Conservation (phyloP, 768 basidiomycete species). For the Tylopilus plumbeoviolaceoides region DNA sequence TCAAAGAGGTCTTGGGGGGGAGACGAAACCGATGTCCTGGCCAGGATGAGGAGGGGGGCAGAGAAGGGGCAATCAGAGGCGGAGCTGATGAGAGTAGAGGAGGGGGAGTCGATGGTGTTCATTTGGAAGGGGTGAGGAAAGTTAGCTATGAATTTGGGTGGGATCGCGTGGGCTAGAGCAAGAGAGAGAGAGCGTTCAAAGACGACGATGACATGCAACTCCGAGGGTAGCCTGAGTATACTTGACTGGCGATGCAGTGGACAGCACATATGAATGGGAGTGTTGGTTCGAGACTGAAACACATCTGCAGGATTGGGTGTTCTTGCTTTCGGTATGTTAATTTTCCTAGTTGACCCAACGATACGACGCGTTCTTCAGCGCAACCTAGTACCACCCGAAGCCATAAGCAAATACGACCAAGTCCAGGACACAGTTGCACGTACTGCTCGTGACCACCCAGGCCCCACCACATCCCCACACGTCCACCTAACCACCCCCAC, state of each 20-base stretch:
- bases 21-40: slow-evolving; percentile 18
- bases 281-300: slow-evolving; percentile 46
- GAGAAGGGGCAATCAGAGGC: slow-evolving; percentile 26
- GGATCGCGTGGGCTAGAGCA: background rate
- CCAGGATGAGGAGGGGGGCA: slow-evolving; percentile 9
- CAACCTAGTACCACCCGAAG: too few relatives aligned
- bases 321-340: slow-evolving; percentile 8
- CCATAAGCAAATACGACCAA: too few relatives aligned
- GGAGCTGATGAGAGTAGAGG: slow-evolving; percentile 18
- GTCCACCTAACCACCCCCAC: too few relatives aligned
- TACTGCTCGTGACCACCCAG: too few relatives aligned
- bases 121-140: slow-evolving; percentile 29
- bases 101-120: slow-evolving; percentile 15
- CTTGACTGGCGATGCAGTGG: slow-evolving; percentile 78
- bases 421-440: too few relatives aligned
- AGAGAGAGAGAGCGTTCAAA: background rate
- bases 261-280: slow-evolving; percentile 41
- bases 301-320: slow-evolving; percentile 36
- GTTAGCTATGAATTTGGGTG: slow-evolving; percentile 33
- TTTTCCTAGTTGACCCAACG: slow-evolving; percentile 11
- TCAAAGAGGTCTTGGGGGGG: slow-evolving; percentile 24
- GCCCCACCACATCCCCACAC: too few relatives aligned
- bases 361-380: slow-evolving; percentile 44
- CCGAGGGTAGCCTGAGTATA: too few relatives aligned
- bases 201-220: too few relatives aligned